Conservation (phyloP, 2,329 filamentous ascomycete species). For the Chaetothyriales sp. region DNA sequence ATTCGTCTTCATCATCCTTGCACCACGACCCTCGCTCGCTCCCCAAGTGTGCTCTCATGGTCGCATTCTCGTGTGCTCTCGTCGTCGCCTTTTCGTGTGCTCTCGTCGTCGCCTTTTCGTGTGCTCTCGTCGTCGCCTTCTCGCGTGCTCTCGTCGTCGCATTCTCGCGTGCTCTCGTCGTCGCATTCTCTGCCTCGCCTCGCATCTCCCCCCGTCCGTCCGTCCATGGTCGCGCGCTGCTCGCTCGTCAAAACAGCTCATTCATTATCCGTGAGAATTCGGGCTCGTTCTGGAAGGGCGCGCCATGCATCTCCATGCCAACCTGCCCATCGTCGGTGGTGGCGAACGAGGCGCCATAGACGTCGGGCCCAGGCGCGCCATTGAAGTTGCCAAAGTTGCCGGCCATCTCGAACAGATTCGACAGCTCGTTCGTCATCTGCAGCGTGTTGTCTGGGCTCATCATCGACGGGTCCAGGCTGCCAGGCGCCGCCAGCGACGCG, state of each 20-base stretch:
- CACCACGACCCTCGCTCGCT: no score
- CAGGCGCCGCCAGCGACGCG: conserved; percentile 31
- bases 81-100: no score
- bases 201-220: background rate
- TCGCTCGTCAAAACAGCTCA: conserved; percentile 39
- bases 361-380: conserved; percentile 22
- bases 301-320: conserved; percentile 27
- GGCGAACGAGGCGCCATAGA: conserved; percentile 11
- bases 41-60: no score
- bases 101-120: no score
- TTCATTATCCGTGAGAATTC: conserved; percentile 47
- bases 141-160: no score
- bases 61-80: no score
- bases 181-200: background rate
- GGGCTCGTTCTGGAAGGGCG: conserved; percentile 42
- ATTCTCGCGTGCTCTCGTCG: no score
- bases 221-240: conserved; percentile 4
- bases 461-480: conserved; percentile 27
- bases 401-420: conserved; percentile 50
- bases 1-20: no score
- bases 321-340: conserved; percentile 20
- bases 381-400: conserved; percentile 38
- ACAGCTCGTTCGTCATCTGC: conserved; percentile 48
- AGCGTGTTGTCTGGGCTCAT: conserved; percentile 45
- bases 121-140: no score